phyloP scores from a whole-genome alignment of 73 alveolate species.

The Tetrahymena malaccensis region DNA sequence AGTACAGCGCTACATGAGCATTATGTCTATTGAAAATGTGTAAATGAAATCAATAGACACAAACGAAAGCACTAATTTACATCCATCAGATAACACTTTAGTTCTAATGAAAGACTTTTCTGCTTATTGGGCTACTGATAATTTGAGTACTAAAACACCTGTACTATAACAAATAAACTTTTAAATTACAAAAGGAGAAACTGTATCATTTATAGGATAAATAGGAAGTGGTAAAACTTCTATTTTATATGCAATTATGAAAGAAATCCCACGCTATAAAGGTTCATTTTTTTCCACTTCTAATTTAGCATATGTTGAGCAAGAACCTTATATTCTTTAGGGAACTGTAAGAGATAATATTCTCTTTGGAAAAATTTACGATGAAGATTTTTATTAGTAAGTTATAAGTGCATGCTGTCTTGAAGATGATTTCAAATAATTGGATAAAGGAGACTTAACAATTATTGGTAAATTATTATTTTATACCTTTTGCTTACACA shows the following conservation, averaged over 20 bases:
- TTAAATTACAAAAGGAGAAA: constrained; percentile 54
- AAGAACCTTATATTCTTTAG: constrained; percentile 45
- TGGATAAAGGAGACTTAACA: constrained; percentile 46
- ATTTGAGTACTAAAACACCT: background rate
- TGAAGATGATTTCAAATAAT: constrained; percentile 25
- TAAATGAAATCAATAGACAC: background rate
- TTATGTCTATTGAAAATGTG: background rate
- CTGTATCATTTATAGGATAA: constrained; percentile 39
- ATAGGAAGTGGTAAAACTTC: constrained; percentile 48
- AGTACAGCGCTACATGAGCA: background rate
- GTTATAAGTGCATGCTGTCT: constrained; percentile 38
- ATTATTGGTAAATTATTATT: constrained; percentile 23
- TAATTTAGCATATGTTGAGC: constrained; percentile 40
- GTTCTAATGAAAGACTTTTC: constrained; percentile 5
- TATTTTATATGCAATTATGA: constrained; percentile 18
- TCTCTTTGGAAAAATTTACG: constrained; percentile 29
- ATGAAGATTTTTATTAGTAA: constrained; percentile 33
- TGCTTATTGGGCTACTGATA: background rate
- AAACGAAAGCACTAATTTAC: background rate
- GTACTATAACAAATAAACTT: constrained; percentile 41
- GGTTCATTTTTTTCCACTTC: background rate
- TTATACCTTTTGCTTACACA: background rate
- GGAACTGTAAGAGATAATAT: constrained; percentile 48
- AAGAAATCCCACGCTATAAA: constrained; percentile 3
- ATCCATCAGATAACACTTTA: background rate